These are phyloP conservation scores for Candida ponderosae DNA, from an alignment of 805 yeast genomes.

Conservation along the genomic window DNA sequence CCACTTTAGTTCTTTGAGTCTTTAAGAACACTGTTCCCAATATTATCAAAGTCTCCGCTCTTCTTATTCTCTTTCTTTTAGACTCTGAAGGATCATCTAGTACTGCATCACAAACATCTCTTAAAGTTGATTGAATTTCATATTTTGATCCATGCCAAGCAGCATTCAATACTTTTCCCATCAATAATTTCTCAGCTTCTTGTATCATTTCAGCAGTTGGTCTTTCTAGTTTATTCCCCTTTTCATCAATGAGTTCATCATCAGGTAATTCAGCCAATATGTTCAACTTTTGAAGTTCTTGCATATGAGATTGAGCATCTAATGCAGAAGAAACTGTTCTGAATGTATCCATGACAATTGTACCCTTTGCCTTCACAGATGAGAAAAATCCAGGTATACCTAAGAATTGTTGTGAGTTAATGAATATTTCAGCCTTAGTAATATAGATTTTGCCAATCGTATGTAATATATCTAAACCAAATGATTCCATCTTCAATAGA, in stretches of 20 bases:
- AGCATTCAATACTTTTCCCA: conserved; percentile 75
- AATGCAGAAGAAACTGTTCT: conserved; percentile 64
- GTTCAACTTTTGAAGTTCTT: conserved; percentile 62
- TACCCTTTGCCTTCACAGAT: conserved; percentile 65
- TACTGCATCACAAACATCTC: conserved; percentile 62
- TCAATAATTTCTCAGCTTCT: conserved; percentile 62
- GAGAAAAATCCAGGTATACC: conserved; percentile 71
- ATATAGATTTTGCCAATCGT: conserved; percentile 64
- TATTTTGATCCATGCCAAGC: conserved; percentile 82
- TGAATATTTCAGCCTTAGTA: conserved; percentile 54
- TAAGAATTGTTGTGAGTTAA: conserved; percentile 55
- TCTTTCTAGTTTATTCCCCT: conserved; percentile 48
- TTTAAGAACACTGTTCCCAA: conserved; percentile 57
- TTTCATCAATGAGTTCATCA: conserved; percentile 35
- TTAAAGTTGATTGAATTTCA: conserved; percentile 66
- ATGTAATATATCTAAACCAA: conserved; percentile 76
- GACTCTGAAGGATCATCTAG: conserved; percentile 49
- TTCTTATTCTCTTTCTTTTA: conserved; percentile 36
- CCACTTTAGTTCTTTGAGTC: conserved; percentile 55
- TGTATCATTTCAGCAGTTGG: conserved; percentile 58
- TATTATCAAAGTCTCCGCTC: conserved; percentile 56
- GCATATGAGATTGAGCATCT: conserved; percentile 75
- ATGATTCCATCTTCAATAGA: conserved; percentile 70
- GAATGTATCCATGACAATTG: conserved; percentile 64
- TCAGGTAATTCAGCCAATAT: conserved; percentile 31